These are phyloP conservation scores for Thermomucor indicae-seudaticae DNA, from an alignment of 371 early-diverging fungal genomes.

Conservation along the genomic window DNA sequence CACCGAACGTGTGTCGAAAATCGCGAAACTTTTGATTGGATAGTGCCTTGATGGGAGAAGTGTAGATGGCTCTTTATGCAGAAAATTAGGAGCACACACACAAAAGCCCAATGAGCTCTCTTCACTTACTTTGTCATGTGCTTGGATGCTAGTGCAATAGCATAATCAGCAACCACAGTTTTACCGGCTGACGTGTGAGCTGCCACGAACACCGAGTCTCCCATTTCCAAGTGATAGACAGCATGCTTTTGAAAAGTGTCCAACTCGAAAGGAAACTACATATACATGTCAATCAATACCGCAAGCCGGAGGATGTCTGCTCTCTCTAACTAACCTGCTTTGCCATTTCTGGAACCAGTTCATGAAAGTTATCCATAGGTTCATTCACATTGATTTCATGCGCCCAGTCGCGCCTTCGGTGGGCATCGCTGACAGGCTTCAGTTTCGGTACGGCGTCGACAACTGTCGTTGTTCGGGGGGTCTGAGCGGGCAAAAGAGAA, in stretches of 20 bases:
- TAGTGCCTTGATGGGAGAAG: constrained; percentile 99
- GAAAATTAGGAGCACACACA: too few relatives aligned
- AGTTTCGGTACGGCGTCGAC: constrained; percentile 14
- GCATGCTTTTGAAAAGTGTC: constrained; percentile 99
- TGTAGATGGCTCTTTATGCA: constrained; percentile 86
- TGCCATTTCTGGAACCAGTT: constrained; percentile 80
- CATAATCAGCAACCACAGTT: constrained; percentile 99
- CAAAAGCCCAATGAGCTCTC: too few relatives aligned
- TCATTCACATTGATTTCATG: constrained; percentile 85
- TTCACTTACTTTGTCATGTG: constrained; percentile 85
- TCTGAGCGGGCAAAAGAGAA: constrained; percentile 26
- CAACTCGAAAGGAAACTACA: constrained; percentile 89
- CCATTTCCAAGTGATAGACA: constrained; percentile 92
- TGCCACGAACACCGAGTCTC: constrained; percentile 97
- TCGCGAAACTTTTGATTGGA: constrained; percentile 99
- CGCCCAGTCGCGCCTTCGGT: constrained; percentile 81
- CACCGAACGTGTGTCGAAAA: constrained; percentile 87
- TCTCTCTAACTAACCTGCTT: constrained; percentile 41
- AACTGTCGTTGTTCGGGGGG: constrained; percentile 4
- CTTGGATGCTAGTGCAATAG: constrained; percentile 88
- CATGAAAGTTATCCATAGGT: constrained; percentile 82
- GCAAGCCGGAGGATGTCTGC: not conserved
- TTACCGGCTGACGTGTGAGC: constrained; percentile 99
- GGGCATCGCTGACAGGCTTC: constrained; percentile 21
- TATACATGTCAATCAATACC: not conserved